phyloP scores from a whole-genome alignment of 2,329 filamentous ascomycete species.

The Alternaria triticina region DNA sequence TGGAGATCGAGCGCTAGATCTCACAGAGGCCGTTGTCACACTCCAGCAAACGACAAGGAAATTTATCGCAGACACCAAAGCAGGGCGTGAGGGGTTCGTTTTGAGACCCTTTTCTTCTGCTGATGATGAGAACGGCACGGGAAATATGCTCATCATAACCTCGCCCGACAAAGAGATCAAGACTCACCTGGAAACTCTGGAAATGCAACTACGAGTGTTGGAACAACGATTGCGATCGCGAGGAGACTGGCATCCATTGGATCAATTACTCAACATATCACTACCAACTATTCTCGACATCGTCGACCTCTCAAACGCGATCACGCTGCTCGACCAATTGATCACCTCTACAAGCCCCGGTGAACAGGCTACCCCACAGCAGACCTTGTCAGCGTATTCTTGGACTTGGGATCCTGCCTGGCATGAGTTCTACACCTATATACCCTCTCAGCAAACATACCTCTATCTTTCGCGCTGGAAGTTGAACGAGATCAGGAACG shows the following conservation, averaged over 20 bases:
- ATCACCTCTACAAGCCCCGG: neutral
- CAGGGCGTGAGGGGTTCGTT: neutral
- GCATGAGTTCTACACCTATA: slow-evolving; percentile 20
- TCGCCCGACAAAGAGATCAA: neutral
- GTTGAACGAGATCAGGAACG: slow-evolving; percentile 5
- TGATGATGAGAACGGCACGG: neutral
- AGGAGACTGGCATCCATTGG: slow-evolving; percentile 14
- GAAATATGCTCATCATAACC: neutral
- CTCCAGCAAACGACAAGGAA: neutral
- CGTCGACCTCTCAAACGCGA: slow-evolving; percentile 13
- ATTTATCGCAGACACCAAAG: neutral
- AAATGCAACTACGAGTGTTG: neutral
- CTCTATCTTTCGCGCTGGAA: slow-evolving; percentile 21
- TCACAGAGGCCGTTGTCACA: slow-evolving; percentile 1
- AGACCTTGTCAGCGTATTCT: slow-evolving; percentile 4
- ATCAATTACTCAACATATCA: neutral
- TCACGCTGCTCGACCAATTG: slow-evolving; percentile 13
- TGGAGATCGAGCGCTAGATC: neutral
- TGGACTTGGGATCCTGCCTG: slow-evolving; percentile 22
- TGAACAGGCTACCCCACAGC: slow-evolving; percentile 4
- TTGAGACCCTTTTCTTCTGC: neutral
- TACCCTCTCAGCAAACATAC: slow-evolving; percentile 4
- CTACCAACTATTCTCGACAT: slow-evolving; percentile 16
- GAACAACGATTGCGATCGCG: slow-evolving; percentile 3
- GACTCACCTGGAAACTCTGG: neutral